A percentile compares a stretch with the other conserved stretches of the same genome.
Conservation (phyloP, 495 filamentous ascomycete species). For the Penicillium waksmanii region DNA sequence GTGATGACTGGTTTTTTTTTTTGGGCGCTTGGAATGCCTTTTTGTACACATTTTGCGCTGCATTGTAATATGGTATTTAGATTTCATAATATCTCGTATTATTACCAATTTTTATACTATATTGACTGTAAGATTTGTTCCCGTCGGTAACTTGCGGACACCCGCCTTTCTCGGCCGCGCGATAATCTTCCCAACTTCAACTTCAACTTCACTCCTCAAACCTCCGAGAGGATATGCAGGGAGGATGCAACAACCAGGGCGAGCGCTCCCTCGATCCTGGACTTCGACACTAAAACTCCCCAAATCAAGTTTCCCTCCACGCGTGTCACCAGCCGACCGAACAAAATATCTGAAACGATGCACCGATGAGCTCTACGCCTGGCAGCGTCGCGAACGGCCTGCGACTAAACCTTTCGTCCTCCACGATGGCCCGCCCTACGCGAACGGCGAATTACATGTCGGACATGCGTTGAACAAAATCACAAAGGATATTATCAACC, state of each 20-base stretch:
- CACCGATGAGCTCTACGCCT: conserved; percentile 86
- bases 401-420: conserved; percentile 70
- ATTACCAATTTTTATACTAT: not conserved
- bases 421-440: conserved; percentile 97
- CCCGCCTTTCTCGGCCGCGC: not conserved
- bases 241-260: conserved; percentile 55
- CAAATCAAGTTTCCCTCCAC: conserved; percentile 61
- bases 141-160: not conserved
- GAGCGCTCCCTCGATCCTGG: conserved; percentile 56
- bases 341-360: conserved; percentile 72
- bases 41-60: not conserved
- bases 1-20: not conserved
- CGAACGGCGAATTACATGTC: conserved; percentile 90
- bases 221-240: conserved; percentile 34
- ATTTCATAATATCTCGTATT: conserved; percentile 3
- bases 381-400: conserved; percentile 71
- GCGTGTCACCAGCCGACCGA: conserved; percentile 52
- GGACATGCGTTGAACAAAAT: conserved; percentile 99
- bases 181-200: not conserved
- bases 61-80: conserved; percentile 8
- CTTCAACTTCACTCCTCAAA: conserved; percentile 6
- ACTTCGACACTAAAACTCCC: conserved; percentile 63
- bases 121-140: not conserved
- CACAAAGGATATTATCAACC: conserved; percentile 88
- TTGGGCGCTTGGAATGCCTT: conserved; percentile 5